Evolutionary conservation across 1,139 yeast species (phyloP).

Genomic region (Scheffersomyces quercinus): DNA sequence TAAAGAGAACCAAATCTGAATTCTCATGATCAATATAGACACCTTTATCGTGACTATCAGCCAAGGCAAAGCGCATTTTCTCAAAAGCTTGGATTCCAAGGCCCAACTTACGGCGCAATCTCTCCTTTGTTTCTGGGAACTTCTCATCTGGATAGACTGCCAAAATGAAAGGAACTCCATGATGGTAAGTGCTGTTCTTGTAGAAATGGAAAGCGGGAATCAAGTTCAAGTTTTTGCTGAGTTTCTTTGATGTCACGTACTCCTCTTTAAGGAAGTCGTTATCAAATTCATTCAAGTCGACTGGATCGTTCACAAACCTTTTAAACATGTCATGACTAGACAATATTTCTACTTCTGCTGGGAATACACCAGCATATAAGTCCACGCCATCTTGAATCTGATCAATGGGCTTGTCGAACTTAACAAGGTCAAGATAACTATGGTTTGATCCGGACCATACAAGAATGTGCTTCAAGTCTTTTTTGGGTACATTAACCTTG

Average conservation of each 20-base stretch:
- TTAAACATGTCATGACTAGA: conserved; percentile 39
- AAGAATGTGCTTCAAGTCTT: conserved; percentile 52
- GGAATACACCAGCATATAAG: conserved; percentile 45
- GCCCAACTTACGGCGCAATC: conserved; percentile 71
- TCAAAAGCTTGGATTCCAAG: conserved; percentile 78
- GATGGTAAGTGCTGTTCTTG: conserved; percentile 67
- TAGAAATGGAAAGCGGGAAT: conserved; percentile 68
- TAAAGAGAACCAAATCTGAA: conserved; percentile 55
- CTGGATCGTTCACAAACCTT: conserved; percentile 23
- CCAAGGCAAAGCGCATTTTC: conserved; percentile 66
- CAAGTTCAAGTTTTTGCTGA: conserved; percentile 41
- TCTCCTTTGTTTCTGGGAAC: conserved; percentile 60
- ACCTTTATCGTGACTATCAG: conserved; percentile 44
- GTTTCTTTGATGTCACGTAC: conserved; percentile 27
- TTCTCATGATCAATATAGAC: conserved; percentile 51
- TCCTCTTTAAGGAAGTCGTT: conserved; percentile 26
- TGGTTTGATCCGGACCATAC: conserved; percentile 56
- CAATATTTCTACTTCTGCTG: conserved; percentile 44
- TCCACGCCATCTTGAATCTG: conserved; percentile 36
- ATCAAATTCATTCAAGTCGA: conserved; percentile 24
- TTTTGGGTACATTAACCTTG: conserved; percentile 54
- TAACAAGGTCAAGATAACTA: conserved; percentile 38
- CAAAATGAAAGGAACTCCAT: conserved; percentile 88
- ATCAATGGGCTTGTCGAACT: conserved; percentile 38
- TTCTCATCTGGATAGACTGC: conserved; percentile 65